A percentile compares a stretch with the other conserved stretches of the same genome.
phyloP scores from a whole-genome alignment of 2,329 filamentous ascomycete species.

The Trichoderma cornu-damae region DNA sequence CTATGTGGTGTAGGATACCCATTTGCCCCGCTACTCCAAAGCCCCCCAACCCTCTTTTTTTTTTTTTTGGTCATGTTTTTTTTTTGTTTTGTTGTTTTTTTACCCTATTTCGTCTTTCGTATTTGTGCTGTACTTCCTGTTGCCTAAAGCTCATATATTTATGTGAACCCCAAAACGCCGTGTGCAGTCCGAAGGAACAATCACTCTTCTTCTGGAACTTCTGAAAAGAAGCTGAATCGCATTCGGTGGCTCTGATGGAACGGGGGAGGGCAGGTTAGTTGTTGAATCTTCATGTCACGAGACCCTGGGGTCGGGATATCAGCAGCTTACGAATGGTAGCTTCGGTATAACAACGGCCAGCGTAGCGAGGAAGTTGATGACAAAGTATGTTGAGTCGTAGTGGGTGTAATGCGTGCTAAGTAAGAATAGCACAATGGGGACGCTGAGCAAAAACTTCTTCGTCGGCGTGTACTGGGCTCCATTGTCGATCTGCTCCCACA shows the following conservation, averaged over 20 bases:
- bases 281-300: neutral
- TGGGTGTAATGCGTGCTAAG: constrained; percentile 98
- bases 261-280: constrained; percentile 30
- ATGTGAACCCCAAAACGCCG: constrained; percentile 17
- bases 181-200: constrained; percentile 13
- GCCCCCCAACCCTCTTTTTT: constrained; percentile 17
- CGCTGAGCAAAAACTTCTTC: constrained; percentile 95
- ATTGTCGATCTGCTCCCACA: constrained; percentile 99
- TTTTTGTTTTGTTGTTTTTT: neutral
- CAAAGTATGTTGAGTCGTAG: constrained; percentile 95
- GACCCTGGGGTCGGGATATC: neutral
- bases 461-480: constrained; percentile 97
- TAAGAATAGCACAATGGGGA: constrained; percentile 90
- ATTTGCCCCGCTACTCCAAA: constrained; percentile 15
- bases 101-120: constrained; percentile 1
- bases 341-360: constrained; percentile 94
- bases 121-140: constrained; percentile 13
- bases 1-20: constrained; percentile 29
- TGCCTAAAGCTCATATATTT: constrained; percentile 16
- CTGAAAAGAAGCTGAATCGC: constrained; percentile 69
- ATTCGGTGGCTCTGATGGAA: constrained; percentile 66
- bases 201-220: constrained; percentile 54
- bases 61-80: constrained; percentile 1
- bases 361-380: constrained; percentile 91
- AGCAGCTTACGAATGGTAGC: constrained; percentile 74